These are phyloP conservation scores for Wickerhamiella vanderwaltii DNA, from an alignment of 805 yeast genomes.

Conservation along the genomic window DNA sequence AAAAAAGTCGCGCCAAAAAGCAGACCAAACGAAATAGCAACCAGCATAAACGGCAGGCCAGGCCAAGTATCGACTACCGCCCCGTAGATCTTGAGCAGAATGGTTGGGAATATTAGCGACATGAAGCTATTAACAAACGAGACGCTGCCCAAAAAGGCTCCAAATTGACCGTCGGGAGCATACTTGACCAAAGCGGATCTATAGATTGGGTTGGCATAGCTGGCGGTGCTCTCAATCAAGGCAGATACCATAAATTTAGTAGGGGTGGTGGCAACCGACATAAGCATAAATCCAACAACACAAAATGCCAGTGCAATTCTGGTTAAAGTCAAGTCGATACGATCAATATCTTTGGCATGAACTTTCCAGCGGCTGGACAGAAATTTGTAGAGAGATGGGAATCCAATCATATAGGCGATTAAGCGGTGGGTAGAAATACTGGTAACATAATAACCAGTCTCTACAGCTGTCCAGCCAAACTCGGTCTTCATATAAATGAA, in stretches of 20 bases:
- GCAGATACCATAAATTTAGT: conserved; percentile 20
- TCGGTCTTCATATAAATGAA: conserved; percentile 23
- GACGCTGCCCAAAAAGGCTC: conserved; percentile 24
- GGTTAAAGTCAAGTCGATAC: conserved; percentile 19
- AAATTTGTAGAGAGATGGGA: conserved; percentile 20
- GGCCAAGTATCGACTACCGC: conserved; percentile 18
- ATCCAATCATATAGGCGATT: conserved; percentile 21
- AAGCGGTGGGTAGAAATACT: conserved; percentile 22
- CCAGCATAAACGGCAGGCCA: conserved; percentile 17
- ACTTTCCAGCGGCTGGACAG: conserved; percentile 17
- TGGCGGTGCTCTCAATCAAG: conserved; percentile 23
- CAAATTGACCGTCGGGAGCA: conserved; percentile 23
- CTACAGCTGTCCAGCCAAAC: conserved; percentile 27
- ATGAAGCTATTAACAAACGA: conserved; percentile 15
- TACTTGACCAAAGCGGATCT: conserved; percentile 24
- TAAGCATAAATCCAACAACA: conserved; percentile 21
- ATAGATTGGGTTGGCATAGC: conserved; percentile 23
- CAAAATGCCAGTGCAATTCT: conserved; percentile 20
- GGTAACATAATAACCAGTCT: conserved; percentile 26
- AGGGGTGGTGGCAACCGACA: conserved; percentile 18
- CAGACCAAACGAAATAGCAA: conserved; percentile 11
- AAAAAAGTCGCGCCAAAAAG: conserved; percentile 13
- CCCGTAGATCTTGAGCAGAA: conserved; percentile 19
- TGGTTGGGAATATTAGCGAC: conserved; percentile 17
- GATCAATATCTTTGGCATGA: conserved; percentile 18